These are phyloP conservation scores for Hymenoscyphus linearis DNA, from an alignment of 2,329 filamentous ascomycete species.

Conservation along the genomic window DNA sequence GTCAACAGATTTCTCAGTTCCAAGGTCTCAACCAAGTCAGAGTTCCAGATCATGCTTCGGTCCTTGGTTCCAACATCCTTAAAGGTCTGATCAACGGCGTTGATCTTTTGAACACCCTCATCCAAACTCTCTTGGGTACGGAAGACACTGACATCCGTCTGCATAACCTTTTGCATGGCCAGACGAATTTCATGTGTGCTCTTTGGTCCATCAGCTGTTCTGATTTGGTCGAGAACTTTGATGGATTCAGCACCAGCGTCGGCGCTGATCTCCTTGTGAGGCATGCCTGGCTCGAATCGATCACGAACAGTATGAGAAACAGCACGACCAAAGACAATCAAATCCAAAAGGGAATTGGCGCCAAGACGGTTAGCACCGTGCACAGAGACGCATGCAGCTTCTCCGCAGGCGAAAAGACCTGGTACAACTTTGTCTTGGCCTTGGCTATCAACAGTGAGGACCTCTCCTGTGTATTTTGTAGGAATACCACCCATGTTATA, in stretches of 20 bases:
- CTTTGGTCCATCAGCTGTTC: conserved; percentile 79
- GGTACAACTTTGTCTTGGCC: conserved; percentile 92
- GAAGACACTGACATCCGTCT: conserved; percentile 95
- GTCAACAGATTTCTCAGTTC: conserved; percentile 94
- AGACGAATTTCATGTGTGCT: conserved; percentile 82
- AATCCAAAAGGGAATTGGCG: conserved; percentile 95
- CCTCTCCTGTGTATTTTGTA: conserved; percentile 95
- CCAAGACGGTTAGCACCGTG: conserved; percentile 97
- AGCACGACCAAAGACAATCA: conserved; percentile 95
- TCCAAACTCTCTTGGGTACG: conserved; percentile 81
- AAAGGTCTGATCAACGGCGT: conserved; percentile 75
- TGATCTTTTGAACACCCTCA: conserved; percentile 86
- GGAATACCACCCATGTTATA: conserved; percentile 99
- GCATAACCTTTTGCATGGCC: conserved; percentile 97
- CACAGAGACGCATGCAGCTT: conserved; percentile 95
- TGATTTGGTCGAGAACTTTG: conserved; percentile 75
- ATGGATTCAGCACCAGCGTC: conserved; percentile 89
- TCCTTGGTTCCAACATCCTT: conserved; percentile 90
- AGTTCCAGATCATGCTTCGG: conserved; percentile 99
- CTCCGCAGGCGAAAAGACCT: conserved; percentile 92
- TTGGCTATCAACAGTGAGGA: conserved; percentile 77
- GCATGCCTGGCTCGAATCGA: conserved; percentile 78
- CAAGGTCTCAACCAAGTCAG: conserved; percentile 90
- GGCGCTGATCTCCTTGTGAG: conserved; percentile 72
- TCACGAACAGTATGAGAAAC: conserved; percentile 96